Evolutionary conservation across 495 filamentous ascomycete genomes (phyloP), one percentile per base, ranked within the genome.

Genomic region (Evernia prunastri): DNA sequence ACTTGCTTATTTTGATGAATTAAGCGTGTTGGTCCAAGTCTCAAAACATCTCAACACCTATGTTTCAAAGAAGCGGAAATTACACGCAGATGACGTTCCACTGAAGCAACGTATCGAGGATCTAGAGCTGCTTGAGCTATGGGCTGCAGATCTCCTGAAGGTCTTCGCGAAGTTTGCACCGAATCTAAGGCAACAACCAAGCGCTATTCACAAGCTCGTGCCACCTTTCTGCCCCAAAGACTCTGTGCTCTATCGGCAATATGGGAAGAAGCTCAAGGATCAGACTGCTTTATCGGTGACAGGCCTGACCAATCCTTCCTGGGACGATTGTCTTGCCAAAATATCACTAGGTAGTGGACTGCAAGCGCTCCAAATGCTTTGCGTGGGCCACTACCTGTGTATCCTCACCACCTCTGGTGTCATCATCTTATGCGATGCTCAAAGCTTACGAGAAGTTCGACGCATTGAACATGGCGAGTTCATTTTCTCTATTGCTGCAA

Each of bases 141-240:
- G 79, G 79, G 66, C 74, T 9, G 68, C 66, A n/a, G 79, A 80
- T 58, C 60, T 81, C 0, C 65, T 74, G 10, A 77, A 78, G 49
- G 36, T 79, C 4, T 60, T 72, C 20, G 74, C 72, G 3, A 79
- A 77, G 51, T 80, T 79, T 62, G 72, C 70, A 20, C 58, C 17
- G 3, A 49, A 69, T 31, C 59, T 80, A 2, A 33, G 59, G 5
- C n/a, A 45, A 12, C 58, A 72, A n/a, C 74, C 77, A 6, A 67
- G 64, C 11, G 63, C 71, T 23, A 75, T 80, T n/a, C 73, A 77
- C 47, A 71, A 70, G 7, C 65, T 72, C 5, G 70, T 80, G 25
- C 77, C 73, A 13, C 66, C 72, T 8, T 61, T 80, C 35, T 79
- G 76, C 51, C 78, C 77, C 1, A 29, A 49, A 12, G 64, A 62